Conservation (phyloP, 1,139 yeast species). For the Taphrina populina region DNA sequence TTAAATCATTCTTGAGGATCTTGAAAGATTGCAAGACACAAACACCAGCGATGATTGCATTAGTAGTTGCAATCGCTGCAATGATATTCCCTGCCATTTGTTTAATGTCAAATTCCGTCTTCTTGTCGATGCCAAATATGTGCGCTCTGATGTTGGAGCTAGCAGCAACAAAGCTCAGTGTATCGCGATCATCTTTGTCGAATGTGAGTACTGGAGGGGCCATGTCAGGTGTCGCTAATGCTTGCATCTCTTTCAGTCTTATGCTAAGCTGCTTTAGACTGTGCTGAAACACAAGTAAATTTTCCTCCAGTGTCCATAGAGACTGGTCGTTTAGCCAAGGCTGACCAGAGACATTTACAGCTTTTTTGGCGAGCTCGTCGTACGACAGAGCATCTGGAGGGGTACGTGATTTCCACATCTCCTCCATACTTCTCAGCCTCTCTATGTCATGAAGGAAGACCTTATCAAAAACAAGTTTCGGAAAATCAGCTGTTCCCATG, state of each 20-base stretch:
- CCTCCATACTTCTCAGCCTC: constrained; percentile 66
- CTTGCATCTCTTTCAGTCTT: constrained; percentile 55
- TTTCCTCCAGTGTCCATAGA: constrained; percentile 64
- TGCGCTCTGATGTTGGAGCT: constrained; percentile 79
- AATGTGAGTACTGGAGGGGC: constrained; percentile 53
- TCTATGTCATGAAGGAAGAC: constrained; percentile 72
- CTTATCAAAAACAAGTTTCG: constrained; percentile 46
- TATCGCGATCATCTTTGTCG: constrained; percentile 93
- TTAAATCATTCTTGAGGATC: constrained; percentile 47
- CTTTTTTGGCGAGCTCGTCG: constrained; percentile 40
- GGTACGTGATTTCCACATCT: constrained; percentile 71
- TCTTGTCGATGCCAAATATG: constrained; percentile 68
- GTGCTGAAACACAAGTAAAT: constrained; percentile 58
- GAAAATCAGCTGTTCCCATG: constrained; percentile 45
- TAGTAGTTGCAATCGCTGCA: constrained; percentile 97
- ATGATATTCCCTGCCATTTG: constrained; percentile 96
- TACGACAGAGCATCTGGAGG: constrained; percentile 64
- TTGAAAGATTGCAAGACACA: constrained; percentile 71
- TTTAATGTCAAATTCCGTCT: constrained; percentile 82
- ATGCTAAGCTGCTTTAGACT: constrained; percentile 44
- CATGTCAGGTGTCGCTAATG: constrained; percentile 43
- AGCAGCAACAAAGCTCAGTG: constrained; percentile 81
- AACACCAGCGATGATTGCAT: constrained; percentile 90
- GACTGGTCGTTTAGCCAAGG: constrained; percentile 57
- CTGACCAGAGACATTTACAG: constrained; percentile 40